Percentiles rank a stretch among this genome's conserved stretches.
Conservation (phyloP, 2,329 filamentous ascomycete genomes). For the Albophoma yamanashiensis region DNA sequence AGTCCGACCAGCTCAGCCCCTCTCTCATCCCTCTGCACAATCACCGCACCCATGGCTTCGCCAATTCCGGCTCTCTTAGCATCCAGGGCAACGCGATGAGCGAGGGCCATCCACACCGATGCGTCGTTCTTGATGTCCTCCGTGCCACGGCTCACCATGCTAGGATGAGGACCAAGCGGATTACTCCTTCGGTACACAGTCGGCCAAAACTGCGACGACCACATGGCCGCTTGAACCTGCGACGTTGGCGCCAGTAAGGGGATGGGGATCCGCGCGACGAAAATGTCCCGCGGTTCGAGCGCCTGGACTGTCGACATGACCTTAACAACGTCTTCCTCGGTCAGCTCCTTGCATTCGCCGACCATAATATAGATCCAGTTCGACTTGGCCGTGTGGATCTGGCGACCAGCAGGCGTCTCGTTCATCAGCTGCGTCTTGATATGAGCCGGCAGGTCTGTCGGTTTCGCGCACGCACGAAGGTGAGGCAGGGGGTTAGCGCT, state of each 20-base stretch:
- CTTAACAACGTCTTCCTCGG: constrained; percentile 39
- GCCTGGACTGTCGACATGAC: constrained; percentile 38
- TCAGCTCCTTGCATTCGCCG: constrained; percentile 39
- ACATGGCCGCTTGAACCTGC: constrained; percentile 60
- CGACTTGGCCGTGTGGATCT: constrained; percentile 49
- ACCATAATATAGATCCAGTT: constrained; percentile 50
- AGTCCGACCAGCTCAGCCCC: constrained; percentile 54
- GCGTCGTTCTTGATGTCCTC: constrained; percentile 56
- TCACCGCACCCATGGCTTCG: constrained; percentile 61
- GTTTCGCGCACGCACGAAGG: constrained; percentile 67
- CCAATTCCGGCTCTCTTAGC: constrained; percentile 49
- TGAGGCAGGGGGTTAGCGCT: constrained; percentile 57
- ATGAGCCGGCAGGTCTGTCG: constrained; percentile 54
- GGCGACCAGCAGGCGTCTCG: constrained; percentile 39
- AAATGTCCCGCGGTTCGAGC: constrained; percentile 36
- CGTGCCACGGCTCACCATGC: constrained; percentile 58
- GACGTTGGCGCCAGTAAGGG: constrained; percentile 67
- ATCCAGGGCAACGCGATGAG: constrained; percentile 51
- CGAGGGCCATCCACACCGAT: constrained; percentile 56
- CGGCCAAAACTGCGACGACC: constrained; percentile 73
- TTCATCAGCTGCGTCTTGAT: constrained; percentile 53
- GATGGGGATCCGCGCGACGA: constrained; percentile 54
- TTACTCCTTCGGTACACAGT: constrained; percentile 81
- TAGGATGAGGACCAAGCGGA: constrained; percentile 73
- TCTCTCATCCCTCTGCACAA: constrained; percentile 52